A percentile compares a stretch with the other conserved stretches of the same genome.
phyloP scores from a whole-genome alignment of 1,284 basidiomycete species.

The Phenoliferia sp. region DNA sequence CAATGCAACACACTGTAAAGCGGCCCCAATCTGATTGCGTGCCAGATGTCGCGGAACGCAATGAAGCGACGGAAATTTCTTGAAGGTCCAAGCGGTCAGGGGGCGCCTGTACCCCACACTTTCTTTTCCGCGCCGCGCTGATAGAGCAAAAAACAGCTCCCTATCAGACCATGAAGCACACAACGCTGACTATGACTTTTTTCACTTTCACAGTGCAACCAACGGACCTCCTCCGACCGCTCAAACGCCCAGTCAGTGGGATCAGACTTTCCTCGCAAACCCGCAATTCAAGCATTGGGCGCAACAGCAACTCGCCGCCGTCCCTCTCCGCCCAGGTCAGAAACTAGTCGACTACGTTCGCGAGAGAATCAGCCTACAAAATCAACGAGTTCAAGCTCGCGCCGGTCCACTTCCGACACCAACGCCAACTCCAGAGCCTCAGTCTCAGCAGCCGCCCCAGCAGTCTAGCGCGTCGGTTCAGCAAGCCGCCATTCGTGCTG shows the following conservation, averaged over 20 bases:
- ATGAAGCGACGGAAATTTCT: too few species aligned
- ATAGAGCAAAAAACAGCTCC: too few species aligned
- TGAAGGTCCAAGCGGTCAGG: too few species aligned
- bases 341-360: slow-evolving; percentile 20
- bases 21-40: too few species aligned
- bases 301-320: background rate
- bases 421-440: background rate
- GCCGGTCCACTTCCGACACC: background rate
- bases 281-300: slow-evolving; percentile 3
- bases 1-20: too few species aligned
- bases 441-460: too few species aligned
- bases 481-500: slow-evolving; percentile 6
- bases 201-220: background rate
- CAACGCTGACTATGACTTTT: background rate
- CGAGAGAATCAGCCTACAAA: background rate
- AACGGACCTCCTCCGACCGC: background rate
- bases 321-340: background rate
- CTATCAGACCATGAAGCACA: too few species aligned
- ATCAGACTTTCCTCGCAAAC: slow-evolving; percentile 10
- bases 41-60: too few species aligned
- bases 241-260: slow-evolving; percentile 2
- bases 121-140: too few species aligned
- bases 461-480: slow-evolving; percentile 1
- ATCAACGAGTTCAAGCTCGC: background rate
- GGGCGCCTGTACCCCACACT: too few species aligned